Evolutionary conservation across 768 basidiomycete genomes (phyloP), one percentile per base, ranked within the genome.

Genomic region (button mushroom (Agaricus bisporus)): DNA sequence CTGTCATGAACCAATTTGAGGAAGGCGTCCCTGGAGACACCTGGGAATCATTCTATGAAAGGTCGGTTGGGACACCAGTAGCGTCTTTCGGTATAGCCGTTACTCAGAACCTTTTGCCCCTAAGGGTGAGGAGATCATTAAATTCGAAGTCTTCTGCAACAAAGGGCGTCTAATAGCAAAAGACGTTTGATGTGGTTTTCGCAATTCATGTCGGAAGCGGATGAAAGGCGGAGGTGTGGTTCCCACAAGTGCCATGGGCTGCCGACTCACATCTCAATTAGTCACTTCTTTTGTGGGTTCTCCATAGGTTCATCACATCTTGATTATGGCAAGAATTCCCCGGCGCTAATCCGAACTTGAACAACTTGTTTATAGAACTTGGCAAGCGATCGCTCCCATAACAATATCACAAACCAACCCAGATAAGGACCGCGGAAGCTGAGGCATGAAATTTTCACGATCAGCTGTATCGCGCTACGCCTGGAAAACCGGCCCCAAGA

Each of bases 171-270:
- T 2, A 22, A 22, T 4, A 22, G 4, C 4, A 1, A 44, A 12
- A 15, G 35, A 36, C 35, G 14, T 15, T 36, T 39, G 38, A 39
- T 39, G 8, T 32, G 2, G 22, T 32, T 32, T 7, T 32, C 32
- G 32, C 32, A 32, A 11, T 8, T 32, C 32, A 8, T 25, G 29
- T 22, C 28, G 46, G 29, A 47, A 35, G 32, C 46, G 46, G 46
- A 37, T 18, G 8, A n/a, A 48, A 49, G 35, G 38, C 22, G 37
- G 29, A 6, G 41, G 29, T 28, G 32, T 32, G 11, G 8, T 18
- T 41, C 43, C 41, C 41, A 41, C 35, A 51, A 22, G 49, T 29
- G 25, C 49, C 49, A 51, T 43, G 49, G 41, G 49, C 41, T 32
- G 29, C 32, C 11, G 32, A 32, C 11, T 32, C 32, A 32, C 8